Evolutionary conservation across 1,139 yeast species (phyloP).

Genomic region (Yamadazyma oceani): DNA sequence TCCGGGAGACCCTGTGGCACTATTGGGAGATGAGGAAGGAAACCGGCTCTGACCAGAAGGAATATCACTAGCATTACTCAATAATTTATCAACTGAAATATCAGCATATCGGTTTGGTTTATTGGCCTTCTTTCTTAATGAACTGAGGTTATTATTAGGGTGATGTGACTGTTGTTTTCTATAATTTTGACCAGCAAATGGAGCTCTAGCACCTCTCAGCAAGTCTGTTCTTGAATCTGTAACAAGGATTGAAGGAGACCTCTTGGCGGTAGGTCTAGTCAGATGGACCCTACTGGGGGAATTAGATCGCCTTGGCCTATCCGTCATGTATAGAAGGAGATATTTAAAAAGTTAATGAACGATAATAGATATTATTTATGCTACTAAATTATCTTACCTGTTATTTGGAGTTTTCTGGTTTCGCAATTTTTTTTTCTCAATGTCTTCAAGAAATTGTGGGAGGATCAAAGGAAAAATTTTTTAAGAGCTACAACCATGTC

Average conservation of each 20-base stretch:
- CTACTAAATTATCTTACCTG: too few species aligned
- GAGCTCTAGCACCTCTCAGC: conserved; percentile 66
- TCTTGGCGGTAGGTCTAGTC: conserved; percentile 67
- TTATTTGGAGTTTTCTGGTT: not conserved
- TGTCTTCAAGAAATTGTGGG: not conserved
- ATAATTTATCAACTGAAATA: conserved; percentile 67
- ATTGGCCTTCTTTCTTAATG: conserved; percentile 14
- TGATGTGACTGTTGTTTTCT: conserved; percentile 36
- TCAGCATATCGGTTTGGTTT: conserved; percentile 54
- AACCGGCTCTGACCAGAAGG: conserved; percentile 73
- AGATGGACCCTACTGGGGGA: conserved; percentile 8
- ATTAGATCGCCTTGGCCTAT: conserved; percentile 9
- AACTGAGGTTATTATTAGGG: conserved; percentile 5
- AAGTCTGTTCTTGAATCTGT: conserved; percentile 76
- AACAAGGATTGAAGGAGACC: conserved; percentile 91
- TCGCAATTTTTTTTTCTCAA: too few species aligned
- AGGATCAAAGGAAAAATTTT: conserved; percentile 3
- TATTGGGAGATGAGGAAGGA: conserved; percentile 24
- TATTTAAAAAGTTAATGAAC: too few species aligned
- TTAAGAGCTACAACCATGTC: not conserved
- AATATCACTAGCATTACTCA: conserved; percentile 78
- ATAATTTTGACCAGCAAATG: conserved; percentile 71
- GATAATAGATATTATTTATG: not conserved
- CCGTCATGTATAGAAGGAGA: not conserved
- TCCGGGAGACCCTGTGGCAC: conserved; percentile 10